Percentiles rank a stretch among this genome's conserved stretches.
Evolutionary conservation across 2,329 filamentous ascomycete species (phyloP).

Genomic region (Aspergillus novoparasiticus): DNA sequence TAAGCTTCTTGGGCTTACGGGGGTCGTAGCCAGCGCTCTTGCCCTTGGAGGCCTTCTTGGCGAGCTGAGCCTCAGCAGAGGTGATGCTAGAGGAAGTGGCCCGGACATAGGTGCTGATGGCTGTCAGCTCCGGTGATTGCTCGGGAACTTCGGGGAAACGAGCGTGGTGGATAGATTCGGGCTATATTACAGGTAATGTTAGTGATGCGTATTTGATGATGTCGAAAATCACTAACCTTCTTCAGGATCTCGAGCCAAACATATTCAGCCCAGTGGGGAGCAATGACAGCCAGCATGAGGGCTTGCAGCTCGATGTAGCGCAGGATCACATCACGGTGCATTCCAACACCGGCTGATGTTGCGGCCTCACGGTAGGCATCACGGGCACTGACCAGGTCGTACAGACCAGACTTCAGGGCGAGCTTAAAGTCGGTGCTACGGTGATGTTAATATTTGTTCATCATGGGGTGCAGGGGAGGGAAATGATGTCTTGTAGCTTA

Average conservation of each 20-base stretch:
- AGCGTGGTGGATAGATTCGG: conserved; percentile 75
- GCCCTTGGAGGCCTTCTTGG: conserved; percentile 92
- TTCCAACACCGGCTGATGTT: conserved; percentile 73
- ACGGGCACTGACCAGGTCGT: conserved; percentile 85
- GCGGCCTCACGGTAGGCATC: conserved; percentile 89
- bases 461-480: background rate
- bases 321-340: conserved; percentile 79
- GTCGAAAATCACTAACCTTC: conserved; percentile 48
- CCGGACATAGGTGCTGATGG: conserved; percentile 81
- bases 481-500: conserved; percentile 37
- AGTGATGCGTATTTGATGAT: background rate
- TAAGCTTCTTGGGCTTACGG: conserved; percentile 87
- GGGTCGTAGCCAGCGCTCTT: conserved; percentile 85
- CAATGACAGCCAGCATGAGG: conserved; percentile 77
- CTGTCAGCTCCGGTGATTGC: conserved; percentile 68
- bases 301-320: conserved; percentile 87
- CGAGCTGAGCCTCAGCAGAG: conserved; percentile 71
- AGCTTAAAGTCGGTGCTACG: conserved; percentile 74
- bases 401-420: conserved; percentile 82
- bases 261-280: conserved; percentile 93
- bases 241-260: conserved; percentile 90
- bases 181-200: conserved; percentile 39
- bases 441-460: conserved; percentile 18
- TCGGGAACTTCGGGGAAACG: conserved; percentile 71
- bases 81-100: conserved; percentile 75